phyloP scores from a whole-genome alignment of 208 protist genomes.

The Acanthamoeba triangularis region DNA sequence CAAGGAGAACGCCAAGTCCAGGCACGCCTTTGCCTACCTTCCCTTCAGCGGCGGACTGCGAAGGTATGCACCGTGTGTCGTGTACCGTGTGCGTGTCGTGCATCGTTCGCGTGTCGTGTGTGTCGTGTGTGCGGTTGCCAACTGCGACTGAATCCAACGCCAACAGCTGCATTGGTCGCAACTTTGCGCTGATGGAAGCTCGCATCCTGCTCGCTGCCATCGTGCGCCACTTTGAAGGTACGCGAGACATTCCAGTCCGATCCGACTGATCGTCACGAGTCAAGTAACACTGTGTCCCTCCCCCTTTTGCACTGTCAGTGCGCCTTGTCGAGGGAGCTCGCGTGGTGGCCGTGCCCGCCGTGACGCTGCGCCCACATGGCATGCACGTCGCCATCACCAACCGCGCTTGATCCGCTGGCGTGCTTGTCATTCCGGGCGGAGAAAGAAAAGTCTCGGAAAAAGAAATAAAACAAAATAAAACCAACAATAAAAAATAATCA shows the following conservation, averaged over 20 bases:
- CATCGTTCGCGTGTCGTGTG: not conserved
- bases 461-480: not conserved
- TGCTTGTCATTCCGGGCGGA: too few species aligned
- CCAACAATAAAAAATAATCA: not conserved
- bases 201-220: slow-evolving; percentile 56
- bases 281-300: too few species aligned
- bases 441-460: slow-evolving; percentile 4
- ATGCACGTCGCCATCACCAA: not conserved
- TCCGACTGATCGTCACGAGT: too few species aligned
- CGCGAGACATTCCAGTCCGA: too few species aligned
- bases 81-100: too few species aligned
- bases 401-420: not conserved
- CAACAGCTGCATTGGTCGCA: slow-evolving; percentile 44
- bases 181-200: slow-evolving; percentile 76
- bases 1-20: slow-evolving; percentile 47
- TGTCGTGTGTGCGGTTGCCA: not conserved
- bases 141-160: too few species aligned
- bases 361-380: slow-evolving; percentile 50
- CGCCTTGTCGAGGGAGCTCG: not conserved
- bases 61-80: not conserved
- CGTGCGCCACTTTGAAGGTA: slow-evolving; percentile 22
- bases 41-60: slow-evolving; percentile 75
- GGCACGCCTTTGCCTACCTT: slow-evolving; percentile 65
- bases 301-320: not conserved
- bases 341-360: slow-evolving; percentile 19